These are phyloP conservation scores for Bipolaris gigantea DNA, from an alignment of 2,329 filamentous ascomycete genomes.

Conservation along the genomic window DNA sequence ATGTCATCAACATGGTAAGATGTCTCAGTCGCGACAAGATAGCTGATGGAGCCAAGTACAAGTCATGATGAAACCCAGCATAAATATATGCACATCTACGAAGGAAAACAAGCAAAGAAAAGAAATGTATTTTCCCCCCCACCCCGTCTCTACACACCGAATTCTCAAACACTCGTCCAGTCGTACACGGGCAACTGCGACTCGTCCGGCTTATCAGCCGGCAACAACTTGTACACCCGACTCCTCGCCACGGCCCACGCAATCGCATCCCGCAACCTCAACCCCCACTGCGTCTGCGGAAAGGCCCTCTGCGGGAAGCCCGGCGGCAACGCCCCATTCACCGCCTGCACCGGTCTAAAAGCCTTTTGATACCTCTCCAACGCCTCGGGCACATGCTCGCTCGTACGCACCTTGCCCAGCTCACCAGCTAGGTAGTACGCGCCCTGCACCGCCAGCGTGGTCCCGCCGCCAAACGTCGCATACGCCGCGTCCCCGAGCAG, in stretches of 20 bases:
- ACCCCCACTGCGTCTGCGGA: slow-evolving; percentile 37
- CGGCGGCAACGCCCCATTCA: slow-evolving; percentile 12
- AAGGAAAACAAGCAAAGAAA: no score
- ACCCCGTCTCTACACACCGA: neutral
- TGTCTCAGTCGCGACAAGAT: no score
- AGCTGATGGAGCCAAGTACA: no score
- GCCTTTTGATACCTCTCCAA: slow-evolving; percentile 26
- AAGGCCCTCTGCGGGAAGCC: slow-evolving; percentile 29
- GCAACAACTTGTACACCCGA: slow-evolving; percentile 8
- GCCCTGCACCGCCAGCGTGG: slow-evolving; percentile 43
- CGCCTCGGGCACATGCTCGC: slow-evolving; percentile 23
- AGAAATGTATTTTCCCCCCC: no score
- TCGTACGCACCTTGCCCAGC: slow-evolving; percentile 24
- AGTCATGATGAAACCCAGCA: no score
- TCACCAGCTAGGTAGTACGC: slow-evolving; percentile 47
- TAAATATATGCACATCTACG: no score
- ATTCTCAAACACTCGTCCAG: slow-evolving; percentile 2
- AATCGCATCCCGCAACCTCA: slow-evolving; percentile 15
- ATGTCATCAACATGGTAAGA: no score
- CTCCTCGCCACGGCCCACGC: slow-evolving; percentile 9
- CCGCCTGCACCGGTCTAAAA: slow-evolving; percentile 21
- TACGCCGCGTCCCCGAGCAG: slow-evolving; percentile 58
- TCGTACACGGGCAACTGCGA: slow-evolving; percentile 8
- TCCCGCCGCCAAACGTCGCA: slow-evolving; percentile 36
- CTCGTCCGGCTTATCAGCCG: neutral